Base-by-base conservation (phyloP, 129 eudicot species). In the Scalesia atractyloides region DNA sequence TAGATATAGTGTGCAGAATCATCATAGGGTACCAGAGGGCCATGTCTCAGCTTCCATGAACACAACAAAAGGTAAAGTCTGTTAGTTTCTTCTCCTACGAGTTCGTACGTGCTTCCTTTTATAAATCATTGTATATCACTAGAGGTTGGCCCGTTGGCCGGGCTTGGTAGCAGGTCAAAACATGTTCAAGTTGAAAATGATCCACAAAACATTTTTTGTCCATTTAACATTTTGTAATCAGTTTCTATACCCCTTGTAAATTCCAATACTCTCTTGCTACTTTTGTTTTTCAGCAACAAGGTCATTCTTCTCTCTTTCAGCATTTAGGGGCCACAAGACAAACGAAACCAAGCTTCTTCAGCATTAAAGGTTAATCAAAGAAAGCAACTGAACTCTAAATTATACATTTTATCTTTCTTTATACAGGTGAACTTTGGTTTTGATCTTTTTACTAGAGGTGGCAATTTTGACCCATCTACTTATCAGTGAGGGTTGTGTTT, bases 291-390 rank as follows among this genome's bases (percentile, higher is more conserved):
- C 97, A 94, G 99, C 91, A 66, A 60, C 97, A 73, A 86, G 99
- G 86, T 90, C 99, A 73, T 88, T 94, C 94, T 94, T 94, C 89
- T 94, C 99, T 81, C 97, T 94, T 81, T 94, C 99, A 73, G 99
- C 99, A 75, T 94, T 94, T 68, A 88, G 92, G 82, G 93, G 97
- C 70, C 80, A 83, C 83, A 94, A 90, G 86, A 82, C 85, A 49
- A 83, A 56, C 50, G 80, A 80, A 79, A 80, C 85, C 68, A 79
- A 78, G 81, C 76, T 50, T 78, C 72, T 63, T 75, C 79, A 66
- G 75, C 64, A 53, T 64, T 62, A 69, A 74, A 33, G 77, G 66
- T 68, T 72, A 69, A 17, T 73, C 14, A 17, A 33, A 13, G 43
- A 52, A 69, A 66, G 39, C 34, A 65, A 39, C 8, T 15, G 60